These are phyloP conservation scores for Stereocaulon alpinum DNA, from an alignment of 495 filamentous ascomycete genomes.

Conservation along the genomic window DNA sequence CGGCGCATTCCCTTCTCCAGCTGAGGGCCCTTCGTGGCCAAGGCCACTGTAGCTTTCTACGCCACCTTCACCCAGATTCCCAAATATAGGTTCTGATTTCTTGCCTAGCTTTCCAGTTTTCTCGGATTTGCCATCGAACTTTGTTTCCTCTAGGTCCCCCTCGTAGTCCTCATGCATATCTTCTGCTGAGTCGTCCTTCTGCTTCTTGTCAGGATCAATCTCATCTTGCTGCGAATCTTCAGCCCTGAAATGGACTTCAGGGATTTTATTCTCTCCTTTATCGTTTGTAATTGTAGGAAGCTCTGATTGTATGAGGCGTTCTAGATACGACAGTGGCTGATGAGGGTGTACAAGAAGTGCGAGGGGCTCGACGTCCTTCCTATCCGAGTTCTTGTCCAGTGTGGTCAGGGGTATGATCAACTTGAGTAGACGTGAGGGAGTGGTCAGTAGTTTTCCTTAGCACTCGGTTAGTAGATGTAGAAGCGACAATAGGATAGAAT, in stretches of 20 bases:
- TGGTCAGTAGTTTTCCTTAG: constrained; percentile 78
- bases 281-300: constrained; percentile 55
- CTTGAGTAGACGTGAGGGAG: constrained; percentile 81
- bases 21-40: constrained; percentile 37
- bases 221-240: constrained; percentile 58
- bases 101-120: constrained; percentile 37
- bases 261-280: constrained; percentile 51
- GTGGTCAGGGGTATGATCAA: constrained; percentile 72
- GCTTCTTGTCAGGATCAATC: constrained; percentile 27
- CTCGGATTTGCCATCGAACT: constrained; percentile 39
- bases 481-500: background rate
- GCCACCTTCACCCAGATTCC: constrained; percentile 36
- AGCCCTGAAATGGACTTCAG: constrained; percentile 69
- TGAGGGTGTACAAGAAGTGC: constrained; percentile 85
- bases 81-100: constrained; percentile 16
- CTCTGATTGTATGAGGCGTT: constrained; percentile 83
- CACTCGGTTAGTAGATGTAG: background rate
- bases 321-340: constrained; percentile 86
- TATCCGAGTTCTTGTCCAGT: constrained; percentile 43
- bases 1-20: constrained; percentile 30
- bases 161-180: constrained; percentile 29
- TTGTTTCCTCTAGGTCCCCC: constrained; percentile 33
- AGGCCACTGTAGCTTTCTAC: constrained; percentile 52
- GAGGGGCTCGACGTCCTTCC: constrained; percentile 64
- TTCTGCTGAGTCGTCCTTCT: constrained; percentile 18